These are phyloP conservation scores for Eimeria brunetti DNA, from an alignment of 169 alveolate species.

Conservation along the genomic window DNA sequence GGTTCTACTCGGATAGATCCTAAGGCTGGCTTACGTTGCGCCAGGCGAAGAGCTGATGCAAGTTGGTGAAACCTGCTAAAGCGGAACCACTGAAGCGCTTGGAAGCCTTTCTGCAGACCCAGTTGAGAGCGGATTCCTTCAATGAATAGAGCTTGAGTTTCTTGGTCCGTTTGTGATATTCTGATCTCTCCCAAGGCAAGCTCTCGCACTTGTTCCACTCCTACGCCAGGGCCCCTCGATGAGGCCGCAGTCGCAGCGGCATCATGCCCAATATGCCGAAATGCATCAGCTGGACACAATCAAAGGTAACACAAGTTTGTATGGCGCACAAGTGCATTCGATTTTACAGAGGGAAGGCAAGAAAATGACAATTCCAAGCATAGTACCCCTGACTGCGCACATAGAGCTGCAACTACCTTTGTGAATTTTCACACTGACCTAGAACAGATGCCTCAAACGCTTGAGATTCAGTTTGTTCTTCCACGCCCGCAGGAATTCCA, in stretches of 20 bases:
- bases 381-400: neutral
- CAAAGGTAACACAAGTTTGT: neutral
- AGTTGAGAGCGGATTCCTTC: slow-evolving; percentile 36
- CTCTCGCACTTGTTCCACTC: neutral
- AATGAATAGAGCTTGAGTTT: neutral
- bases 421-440: neutral
- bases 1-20: neutral
- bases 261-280: slow-evolving; percentile 36
- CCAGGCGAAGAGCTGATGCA: slow-evolving; percentile 57
- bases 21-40: slow-evolving; percentile 7
- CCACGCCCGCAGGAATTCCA: neutral
- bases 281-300: neutral
- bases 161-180: neutral
- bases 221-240: slow-evolving; percentile 37
- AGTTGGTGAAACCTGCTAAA: neutral
- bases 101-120: slow-evolving; percentile 36
- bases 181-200: neutral
- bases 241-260: slow-evolving; percentile 41
- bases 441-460: slow-evolving; percentile 1
- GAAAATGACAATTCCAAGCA: neutral
- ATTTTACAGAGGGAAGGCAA: neutral
- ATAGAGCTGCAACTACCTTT: neutral
- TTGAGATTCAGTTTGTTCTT: slow-evolving; percentile 12
- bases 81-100: slow-evolving; percentile 15
- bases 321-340: neutral